These are phyloP conservation scores for Trichomonascus vanleenenianus DNA, from an alignment of 805 yeast species.

Conservation along the genomic window DNA sequence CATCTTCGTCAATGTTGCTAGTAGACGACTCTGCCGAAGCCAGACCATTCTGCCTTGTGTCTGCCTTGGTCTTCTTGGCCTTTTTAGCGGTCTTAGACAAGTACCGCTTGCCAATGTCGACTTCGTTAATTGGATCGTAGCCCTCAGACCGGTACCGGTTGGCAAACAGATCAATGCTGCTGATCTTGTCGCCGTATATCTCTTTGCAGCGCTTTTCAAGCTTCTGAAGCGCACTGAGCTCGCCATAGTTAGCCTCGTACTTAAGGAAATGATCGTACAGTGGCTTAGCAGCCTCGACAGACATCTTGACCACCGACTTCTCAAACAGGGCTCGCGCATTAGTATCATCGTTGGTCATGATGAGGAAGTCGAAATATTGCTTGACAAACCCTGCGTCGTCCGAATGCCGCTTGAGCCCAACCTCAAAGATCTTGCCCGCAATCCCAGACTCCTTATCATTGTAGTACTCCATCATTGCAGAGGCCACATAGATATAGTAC, in stretches of 20 bases:
- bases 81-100: neutral
- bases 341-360: conserved; percentile 59
- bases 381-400: conserved; percentile 54
- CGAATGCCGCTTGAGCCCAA: conserved; percentile 57
- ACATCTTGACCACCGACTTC: conserved; percentile 53
- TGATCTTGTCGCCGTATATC: conserved; percentile 52
- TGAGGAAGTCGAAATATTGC: conserved; percentile 65
- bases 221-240: conserved; percentile 54
- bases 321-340: conserved; percentile 79
- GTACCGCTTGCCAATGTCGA: conserved; percentile 15
- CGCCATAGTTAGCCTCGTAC: conserved; percentile 66
- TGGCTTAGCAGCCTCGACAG: conserved; percentile 32
- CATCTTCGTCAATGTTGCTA: neutral
- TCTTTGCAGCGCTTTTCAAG: conserved; percentile 61
- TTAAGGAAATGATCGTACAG: conserved; percentile 53
- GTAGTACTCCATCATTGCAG: conserved; percentile 71
- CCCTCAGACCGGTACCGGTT: conserved; percentile 26
- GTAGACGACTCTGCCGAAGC: neutral
- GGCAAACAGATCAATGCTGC: conserved; percentile 31
- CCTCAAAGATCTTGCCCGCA: conserved; percentile 68
- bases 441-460: conserved; percentile 51
- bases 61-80: neutral
- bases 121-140: conserved; percentile 15
- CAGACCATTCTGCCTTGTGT: neutral
- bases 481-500: conserved; percentile 70